A percentile compares a stretch with the other conserved stretches of the same genome.
phyloP scores from a whole-genome alignment of 257 asterid genomes.

The Lycium barbarum region DNA sequence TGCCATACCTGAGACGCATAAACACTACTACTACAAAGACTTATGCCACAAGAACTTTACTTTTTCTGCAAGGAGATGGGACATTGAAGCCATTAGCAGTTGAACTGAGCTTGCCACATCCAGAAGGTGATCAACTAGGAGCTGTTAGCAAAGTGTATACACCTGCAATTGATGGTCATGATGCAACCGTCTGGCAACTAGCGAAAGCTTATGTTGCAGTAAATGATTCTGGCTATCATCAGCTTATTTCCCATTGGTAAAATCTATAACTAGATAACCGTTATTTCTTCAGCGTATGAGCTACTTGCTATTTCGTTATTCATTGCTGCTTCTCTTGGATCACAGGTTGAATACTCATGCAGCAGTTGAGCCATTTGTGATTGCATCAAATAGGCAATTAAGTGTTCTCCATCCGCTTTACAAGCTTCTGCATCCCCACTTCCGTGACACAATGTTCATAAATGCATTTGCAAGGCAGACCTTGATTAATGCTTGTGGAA shows the following conservation, averaged over 20 bases:
- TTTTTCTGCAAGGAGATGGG: conserved; percentile 51
- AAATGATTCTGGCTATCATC: conserved; percentile 61
- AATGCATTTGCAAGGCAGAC: no score
- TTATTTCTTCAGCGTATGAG: neutral
- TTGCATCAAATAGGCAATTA: no score
- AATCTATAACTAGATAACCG: neutral
- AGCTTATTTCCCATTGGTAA: conserved; percentile 63
- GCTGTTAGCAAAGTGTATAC: conserved; percentile 54
- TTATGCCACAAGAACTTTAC: conserved; percentile 61
- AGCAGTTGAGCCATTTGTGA: no score
- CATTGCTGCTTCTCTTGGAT: conserved; percentile 20
- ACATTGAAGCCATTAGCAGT: conserved; percentile 55
- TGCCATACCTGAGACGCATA: conserved; percentile 63
- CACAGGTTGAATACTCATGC: no score
- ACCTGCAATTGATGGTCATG: conserved; percentile 47
- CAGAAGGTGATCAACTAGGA: conserved; percentile 49
- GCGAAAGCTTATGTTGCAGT: conserved; percentile 62
- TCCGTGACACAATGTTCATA: no score
- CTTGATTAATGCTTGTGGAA: no score
- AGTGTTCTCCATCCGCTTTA: no score
- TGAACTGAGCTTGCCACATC: conserved; percentile 61
- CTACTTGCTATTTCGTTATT: neutral
- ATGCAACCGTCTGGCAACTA: conserved; percentile 55
- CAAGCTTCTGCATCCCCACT: no score
- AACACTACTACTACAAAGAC: conserved; percentile 54